Conservation (phyloP, 108 stramenopile genomes). For the Skeletonema menzelii region DNA sequence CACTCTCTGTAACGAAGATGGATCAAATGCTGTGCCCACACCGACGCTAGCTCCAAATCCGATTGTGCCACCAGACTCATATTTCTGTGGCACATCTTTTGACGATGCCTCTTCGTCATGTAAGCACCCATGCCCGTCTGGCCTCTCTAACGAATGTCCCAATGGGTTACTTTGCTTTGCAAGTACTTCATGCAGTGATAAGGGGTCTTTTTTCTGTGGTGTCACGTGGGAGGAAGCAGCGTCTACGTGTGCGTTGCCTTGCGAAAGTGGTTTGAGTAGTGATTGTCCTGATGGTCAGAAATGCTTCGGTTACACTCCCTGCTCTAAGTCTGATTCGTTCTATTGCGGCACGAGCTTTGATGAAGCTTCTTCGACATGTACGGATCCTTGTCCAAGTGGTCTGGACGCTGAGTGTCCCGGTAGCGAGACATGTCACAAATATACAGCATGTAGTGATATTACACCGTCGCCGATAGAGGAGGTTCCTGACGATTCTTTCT, state of each 20-base stretch:
- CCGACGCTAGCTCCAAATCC: slow-evolving; percentile 42
- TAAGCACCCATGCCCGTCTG: slow-evolving; percentile 33
- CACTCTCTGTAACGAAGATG: slow-evolving; percentile 60
- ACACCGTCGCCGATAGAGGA: neutral
- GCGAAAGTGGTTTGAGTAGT: slow-evolving; percentile 27
- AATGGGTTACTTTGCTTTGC: slow-evolving; percentile 36
- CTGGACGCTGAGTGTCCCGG: slow-evolving; percentile 33
- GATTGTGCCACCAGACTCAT: slow-evolving; percentile 37
- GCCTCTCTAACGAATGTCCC: slow-evolving; percentile 36
- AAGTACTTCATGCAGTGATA: slow-evolving; percentile 33
- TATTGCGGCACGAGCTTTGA: slow-evolving; percentile 47
- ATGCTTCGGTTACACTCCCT: slow-evolving; percentile 50
- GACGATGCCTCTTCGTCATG: slow-evolving; percentile 33
- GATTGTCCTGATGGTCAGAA: slow-evolving; percentile 26
- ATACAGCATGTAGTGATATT: slow-evolving; percentile 43
- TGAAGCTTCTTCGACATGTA: slow-evolving; percentile 41
- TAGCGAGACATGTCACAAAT: slow-evolving; percentile 37
- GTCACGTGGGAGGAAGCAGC: slow-evolving; percentile 44
- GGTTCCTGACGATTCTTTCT: slow-evolving; percentile 32
- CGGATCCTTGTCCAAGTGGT: slow-evolving; percentile 41
- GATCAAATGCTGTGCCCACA: slow-evolving; percentile 37
- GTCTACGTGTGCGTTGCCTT: slow-evolving; percentile 34
- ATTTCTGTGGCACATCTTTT: slow-evolving; percentile 42
- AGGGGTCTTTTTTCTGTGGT: slow-evolving; percentile 41
- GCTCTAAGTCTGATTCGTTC: slow-evolving; percentile 46